phyloP scores from a whole-genome alignment of 805 yeast species.

The Wickerhamiella qilinensis region DNA sequence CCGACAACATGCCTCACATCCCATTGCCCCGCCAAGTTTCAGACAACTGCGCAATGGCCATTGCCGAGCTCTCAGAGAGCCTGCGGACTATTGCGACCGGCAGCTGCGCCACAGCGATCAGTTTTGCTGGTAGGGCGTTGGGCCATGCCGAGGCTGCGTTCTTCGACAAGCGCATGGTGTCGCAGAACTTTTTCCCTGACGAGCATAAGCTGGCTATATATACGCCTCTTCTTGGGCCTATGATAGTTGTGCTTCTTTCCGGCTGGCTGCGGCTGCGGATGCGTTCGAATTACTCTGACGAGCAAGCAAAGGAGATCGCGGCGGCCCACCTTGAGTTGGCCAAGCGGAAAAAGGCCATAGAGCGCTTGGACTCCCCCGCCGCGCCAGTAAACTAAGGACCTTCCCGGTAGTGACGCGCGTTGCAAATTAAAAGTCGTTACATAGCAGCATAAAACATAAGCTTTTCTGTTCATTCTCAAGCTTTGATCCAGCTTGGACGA shows the following conservation, averaged over 20 bases:
- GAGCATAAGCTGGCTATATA: slow-evolving; percentile 93
- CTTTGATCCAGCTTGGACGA: slow-evolving; percentile 42
- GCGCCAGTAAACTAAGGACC: too few relatives aligned
- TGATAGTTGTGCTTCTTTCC: slow-evolving; percentile 38
- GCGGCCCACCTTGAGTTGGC: slow-evolving; percentile 2
- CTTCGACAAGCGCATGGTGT: slow-evolving; percentile 89
- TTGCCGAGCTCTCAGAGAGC: slow-evolving; percentile 28
- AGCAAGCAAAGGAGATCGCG: slow-evolving; percentile 1
- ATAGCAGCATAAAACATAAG: too few relatives aligned
- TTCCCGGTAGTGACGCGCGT: too few relatives aligned
- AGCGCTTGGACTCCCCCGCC: too few relatives aligned
- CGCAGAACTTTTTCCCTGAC: slow-evolving; percentile 85
- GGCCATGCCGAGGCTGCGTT: slow-evolving; percentile 58
- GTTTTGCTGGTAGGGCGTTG: slow-evolving; percentile 36
- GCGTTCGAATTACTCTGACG: neutral
- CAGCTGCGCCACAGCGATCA: slow-evolving; percentile 26
- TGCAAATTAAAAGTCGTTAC: too few relatives aligned
- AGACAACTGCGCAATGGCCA: slow-evolving; percentile 36
- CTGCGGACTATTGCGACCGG: slow-evolving; percentile 20
- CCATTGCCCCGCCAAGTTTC: slow-evolving; percentile 67
- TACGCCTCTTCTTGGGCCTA: slow-evolving; percentile 78
- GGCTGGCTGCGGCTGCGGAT: slow-evolving; percentile 15
- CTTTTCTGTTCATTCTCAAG: neutral
- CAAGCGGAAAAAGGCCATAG: neutral
- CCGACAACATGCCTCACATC: slow-evolving; percentile 55